A percentile compares a stretch with the other conserved stretches of the same genome.
Conservation (phyloP, 2,329 filamentous ascomycete genomes). For the Cladorrhinum sp. region DNA sequence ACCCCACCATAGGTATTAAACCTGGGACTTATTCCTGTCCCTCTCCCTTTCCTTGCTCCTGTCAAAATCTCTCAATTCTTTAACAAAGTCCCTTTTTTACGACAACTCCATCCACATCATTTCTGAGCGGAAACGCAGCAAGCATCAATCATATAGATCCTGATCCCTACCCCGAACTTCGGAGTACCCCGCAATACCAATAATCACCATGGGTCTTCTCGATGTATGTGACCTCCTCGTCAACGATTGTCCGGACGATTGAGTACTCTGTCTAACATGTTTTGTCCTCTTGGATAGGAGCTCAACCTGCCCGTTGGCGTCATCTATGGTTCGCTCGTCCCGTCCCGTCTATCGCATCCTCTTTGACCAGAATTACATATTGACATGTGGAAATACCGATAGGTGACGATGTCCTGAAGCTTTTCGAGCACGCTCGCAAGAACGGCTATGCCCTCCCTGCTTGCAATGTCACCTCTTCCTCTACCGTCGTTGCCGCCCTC, state of each 20-base stretch:
- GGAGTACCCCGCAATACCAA: neutral
- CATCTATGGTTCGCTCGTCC: constrained; percentile 20
- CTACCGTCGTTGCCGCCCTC: constrained; percentile 71
- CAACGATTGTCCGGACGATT: neutral
- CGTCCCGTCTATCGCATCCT: too few species aligned
- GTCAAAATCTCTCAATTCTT: neutral
- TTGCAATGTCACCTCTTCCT: constrained; percentile 92
- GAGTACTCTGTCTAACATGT: neutral
- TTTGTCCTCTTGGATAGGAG: constrained; percentile 16
- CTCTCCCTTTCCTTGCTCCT: neutral
- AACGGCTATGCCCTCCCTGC: constrained; percentile 86
- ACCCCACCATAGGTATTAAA: neutral
- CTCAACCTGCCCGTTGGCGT: constrained; percentile 24
- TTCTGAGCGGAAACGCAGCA: neutral
- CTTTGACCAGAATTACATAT: too few species aligned
- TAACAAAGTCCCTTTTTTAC: neutral
- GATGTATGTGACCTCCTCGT: constrained; percentile 15
- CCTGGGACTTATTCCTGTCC: neutral
- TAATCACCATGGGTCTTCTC: constrained; percentile 22
- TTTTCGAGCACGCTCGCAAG: constrained; percentile 89
- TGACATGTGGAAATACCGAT: constrained; percentile 8
- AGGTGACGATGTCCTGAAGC: constrained; percentile 35
- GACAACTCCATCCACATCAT: neutral
- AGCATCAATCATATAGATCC: too few species aligned
- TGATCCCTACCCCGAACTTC: neutral